Percentiles rank a stretch among this genome's conserved stretches.
These are phyloP conservation scores for Fusarium sp. DNA, from an alignment of 2,329 filamentous ascomycete genomes.

Conservation along the genomic window DNA sequence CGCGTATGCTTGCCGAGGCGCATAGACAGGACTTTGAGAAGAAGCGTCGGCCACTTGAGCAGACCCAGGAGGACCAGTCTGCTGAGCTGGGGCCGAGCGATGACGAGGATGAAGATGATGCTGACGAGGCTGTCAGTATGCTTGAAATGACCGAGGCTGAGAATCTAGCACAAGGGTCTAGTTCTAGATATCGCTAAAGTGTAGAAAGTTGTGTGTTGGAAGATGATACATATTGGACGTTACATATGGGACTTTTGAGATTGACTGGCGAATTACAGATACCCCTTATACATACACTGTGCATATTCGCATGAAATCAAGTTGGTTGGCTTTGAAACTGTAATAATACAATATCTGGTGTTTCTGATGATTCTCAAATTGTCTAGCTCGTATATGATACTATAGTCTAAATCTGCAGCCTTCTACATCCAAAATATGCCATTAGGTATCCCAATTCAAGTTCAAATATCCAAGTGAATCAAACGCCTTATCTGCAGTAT, in stretches of 20 bases:
- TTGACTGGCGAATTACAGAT: conserved; percentile 19
- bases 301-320: conserved; percentile 9
- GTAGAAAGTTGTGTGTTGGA: background rate
- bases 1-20: conserved; percentile 78
- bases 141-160: conserved; percentile 45
- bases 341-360: background rate
- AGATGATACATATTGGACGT: background rate
- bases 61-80: conserved; percentile 37
- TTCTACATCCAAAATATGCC: conserved; percentile 15
- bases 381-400: conserved; percentile 7
- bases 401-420: conserved; percentile 7
- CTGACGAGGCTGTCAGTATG: conserved; percentile 37
- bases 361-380: background rate
- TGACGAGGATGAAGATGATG: conserved; percentile 50
- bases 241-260: conserved; percentile 7
- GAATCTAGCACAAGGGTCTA: conserved; percentile 29
- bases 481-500: conserved; percentile 9
- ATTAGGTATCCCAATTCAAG: conserved; percentile 19
- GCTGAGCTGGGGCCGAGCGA: conserved; percentile 46
- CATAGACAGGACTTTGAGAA: conserved; percentile 94
- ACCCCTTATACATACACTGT: conserved; percentile 21
- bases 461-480: background rate
- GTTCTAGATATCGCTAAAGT: conserved; percentile 24
- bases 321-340: background rate
- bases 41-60: conserved; percentile 59